phyloP scores from a whole-genome alignment of 1,284 basidiomycete species.

The Ceratorhiza oryzae-sativae region DNA sequence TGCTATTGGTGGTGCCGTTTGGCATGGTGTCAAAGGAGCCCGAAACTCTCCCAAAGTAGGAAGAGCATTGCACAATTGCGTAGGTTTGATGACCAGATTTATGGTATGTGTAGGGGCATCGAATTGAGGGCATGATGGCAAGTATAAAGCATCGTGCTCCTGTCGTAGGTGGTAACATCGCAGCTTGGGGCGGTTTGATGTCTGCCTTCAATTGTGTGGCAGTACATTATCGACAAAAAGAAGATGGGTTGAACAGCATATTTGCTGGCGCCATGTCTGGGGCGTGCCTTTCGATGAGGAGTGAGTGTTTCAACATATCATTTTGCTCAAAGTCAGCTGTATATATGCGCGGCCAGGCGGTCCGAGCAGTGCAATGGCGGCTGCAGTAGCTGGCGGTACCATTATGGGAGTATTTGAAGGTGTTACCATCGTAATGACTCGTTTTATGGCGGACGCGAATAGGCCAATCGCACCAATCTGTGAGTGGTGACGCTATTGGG shows the following conservation, averaged over 20 bases:
- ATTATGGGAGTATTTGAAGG: constrained; percentile 6
- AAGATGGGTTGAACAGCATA: constrained; percentile 8
- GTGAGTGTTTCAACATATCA: background rate
- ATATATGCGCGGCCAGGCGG: background rate
- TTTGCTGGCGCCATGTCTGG: constrained; percentile 10
- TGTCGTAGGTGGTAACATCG: constrained; percentile 13
- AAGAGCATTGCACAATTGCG: background rate
- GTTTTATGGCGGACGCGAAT: background rate
- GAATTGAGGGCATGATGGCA: background rate
- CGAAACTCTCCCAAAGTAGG: constrained; percentile 90
- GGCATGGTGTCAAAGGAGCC: constrained; percentile 99
- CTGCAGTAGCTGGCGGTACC: background rate
- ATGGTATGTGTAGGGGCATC: background rate
- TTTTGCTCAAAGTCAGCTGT: background rate
- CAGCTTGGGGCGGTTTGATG: constrained; percentile 13
- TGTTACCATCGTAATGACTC: background rate
- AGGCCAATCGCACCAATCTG: constrained; percentile 4
- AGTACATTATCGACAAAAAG: background rate
- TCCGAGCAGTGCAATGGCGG: background rate
- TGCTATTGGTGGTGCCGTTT: constrained; percentile 93
- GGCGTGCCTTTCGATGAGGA: constrained; percentile 1
- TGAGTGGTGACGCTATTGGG: background rate
- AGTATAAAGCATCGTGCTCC: constrained; percentile 9
- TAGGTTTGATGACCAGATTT: background rate
- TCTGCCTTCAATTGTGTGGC: constrained; percentile 19